Evolutionary conservation across 768 basidiomycete genomes (phyloP).

Genomic region (Mycena chlorophos): DNA sequence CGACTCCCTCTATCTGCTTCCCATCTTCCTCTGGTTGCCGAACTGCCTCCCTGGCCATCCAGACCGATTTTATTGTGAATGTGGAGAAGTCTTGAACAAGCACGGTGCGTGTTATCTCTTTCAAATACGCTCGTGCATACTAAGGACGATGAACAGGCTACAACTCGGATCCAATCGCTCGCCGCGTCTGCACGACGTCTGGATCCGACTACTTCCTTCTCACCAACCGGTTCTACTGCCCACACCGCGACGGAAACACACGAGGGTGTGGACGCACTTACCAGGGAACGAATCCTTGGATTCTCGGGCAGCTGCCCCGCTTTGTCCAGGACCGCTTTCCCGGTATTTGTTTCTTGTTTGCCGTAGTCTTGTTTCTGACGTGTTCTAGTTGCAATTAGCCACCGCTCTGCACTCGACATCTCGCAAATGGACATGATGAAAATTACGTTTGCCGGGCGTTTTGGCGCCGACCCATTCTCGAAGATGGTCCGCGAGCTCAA

Average conservation of each 20-base stretch:
- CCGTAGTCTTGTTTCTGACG: neutral
- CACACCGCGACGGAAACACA: neutral
- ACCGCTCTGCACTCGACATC: slow-evolving; percentile 14
- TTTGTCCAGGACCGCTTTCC: slow-evolving; percentile 20
- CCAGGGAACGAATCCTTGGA: slow-evolving; percentile 17
- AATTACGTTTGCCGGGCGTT: slow-evolving; percentile 14
- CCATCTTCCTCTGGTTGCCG: slow-evolving; percentile 21
- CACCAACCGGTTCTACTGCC: slow-evolving; percentile 13
- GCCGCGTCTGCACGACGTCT: slow-evolving; percentile 10
- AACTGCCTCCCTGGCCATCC: slow-evolving; percentile 12
- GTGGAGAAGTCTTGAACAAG: slow-evolving; percentile 1
- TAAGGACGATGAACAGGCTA: slow-evolving; percentile 8
- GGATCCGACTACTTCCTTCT: slow-evolving; percentile 16
- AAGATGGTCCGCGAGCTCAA: slow-evolving; percentile 18
- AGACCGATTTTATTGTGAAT: slow-evolving; percentile 10
- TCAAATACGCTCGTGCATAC: neutral
- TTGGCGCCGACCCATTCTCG: slow-evolving; percentile 19
- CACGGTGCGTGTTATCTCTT: slow-evolving; percentile 1
- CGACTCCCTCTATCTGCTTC: slow-evolving; percentile 4
- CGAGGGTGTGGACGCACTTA: slow-evolving; percentile 15
- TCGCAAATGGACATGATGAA: slow-evolving; percentile 16
- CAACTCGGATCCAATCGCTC: slow-evolving; percentile 14
- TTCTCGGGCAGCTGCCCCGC: slow-evolving; percentile 10
- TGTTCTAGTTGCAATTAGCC: slow-evolving; percentile 11
- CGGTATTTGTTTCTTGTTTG: slow-evolving; percentile 3